Conservation (phyloP, 179 eudicot species). For the Sideroxylon spinosum region DNA sequence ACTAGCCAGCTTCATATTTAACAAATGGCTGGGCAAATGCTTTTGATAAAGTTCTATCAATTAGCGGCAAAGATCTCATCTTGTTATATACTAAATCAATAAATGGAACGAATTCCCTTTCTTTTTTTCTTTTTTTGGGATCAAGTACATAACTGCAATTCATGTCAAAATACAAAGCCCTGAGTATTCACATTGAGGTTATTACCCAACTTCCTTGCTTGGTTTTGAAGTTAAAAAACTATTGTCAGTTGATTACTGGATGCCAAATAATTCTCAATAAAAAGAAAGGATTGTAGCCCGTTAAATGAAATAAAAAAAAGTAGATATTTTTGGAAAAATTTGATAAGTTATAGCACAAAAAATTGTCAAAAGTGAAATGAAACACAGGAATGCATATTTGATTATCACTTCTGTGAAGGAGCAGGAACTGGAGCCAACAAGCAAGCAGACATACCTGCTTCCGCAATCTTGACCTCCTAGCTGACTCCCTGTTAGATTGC, state of each 20-base stretch:
- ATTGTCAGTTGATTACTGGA: background rate
- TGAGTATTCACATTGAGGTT: background rate
- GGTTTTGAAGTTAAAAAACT: background rate
- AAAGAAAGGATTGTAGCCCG: background rate
- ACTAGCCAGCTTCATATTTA: background rate
- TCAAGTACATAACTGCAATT: background rate
- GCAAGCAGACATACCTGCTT: conserved; percentile 59
- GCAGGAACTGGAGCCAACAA: background rate
- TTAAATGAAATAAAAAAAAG: background rate
- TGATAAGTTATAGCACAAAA: background rate
- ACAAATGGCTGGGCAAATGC: background rate
- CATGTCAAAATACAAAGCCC: conserved; percentile 5
- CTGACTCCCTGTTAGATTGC: conserved; percentile 96
- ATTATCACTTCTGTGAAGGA: background rate
- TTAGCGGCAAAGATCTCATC: background rate
- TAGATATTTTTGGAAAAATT: background rate
- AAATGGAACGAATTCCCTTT: background rate
- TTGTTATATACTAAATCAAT: background rate
- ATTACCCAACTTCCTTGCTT: background rate
- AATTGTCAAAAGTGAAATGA: background rate
- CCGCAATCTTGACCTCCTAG: conserved; percentile 90
- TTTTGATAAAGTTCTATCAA: background rate
- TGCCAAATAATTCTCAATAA: background rate
- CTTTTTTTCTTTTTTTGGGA: background rate
- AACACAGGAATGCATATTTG: background rate